Evolutionary conservation across 2,329 filamentous ascomycete species (phyloP).

Genomic region (Ophiostoma novo-ulmi): DNA sequence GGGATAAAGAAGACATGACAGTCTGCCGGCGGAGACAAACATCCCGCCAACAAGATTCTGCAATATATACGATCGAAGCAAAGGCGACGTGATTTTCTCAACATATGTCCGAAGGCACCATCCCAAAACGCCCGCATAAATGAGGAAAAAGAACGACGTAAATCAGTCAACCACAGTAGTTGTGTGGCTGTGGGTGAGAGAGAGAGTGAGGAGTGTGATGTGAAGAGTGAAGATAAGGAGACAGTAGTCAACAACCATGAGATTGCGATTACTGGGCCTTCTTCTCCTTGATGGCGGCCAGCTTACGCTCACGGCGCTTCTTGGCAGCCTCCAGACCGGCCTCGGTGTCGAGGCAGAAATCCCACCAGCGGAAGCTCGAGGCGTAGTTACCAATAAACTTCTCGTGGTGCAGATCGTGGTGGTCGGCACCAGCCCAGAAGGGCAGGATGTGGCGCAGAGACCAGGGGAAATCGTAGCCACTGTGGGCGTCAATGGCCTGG

Average conservation of each 20-base stretch:
- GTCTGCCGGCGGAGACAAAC: not conserved
- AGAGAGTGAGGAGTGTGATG: not conserved
- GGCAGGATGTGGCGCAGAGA: conserved; percentile 85
- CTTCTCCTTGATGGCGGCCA: conserved; percentile 59
- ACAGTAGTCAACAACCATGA: not conserved
- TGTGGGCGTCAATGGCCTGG: conserved; percentile 97
- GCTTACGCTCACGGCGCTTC: conserved; percentile 73
- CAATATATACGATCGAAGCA: conserved; percentile 27
- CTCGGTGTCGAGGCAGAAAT: conserved; percentile 89
- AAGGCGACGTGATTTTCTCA: conserved; percentile 12
- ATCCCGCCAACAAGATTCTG: not conserved
- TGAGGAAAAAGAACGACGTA: conserved; percentile 3
- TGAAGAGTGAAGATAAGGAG: not conserved
- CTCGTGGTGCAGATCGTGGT: conserved; percentile 97
- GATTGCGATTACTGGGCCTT: conserved; percentile 55
- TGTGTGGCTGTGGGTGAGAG: not conserved
- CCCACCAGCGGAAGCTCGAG: conserved; percentile 99
- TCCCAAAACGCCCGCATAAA: conserved; percentile 22
- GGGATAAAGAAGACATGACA: conserved; percentile 6
- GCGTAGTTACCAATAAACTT: conserved; percentile 98
- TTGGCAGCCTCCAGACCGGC: conserved; percentile 81
- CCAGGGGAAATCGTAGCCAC: conserved; percentile 98
- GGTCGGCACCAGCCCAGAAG: conserved; percentile 95
- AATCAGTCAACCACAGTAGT: not conserved
- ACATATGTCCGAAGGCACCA: conserved; percentile 17